These are phyloP conservation scores for Rhynchospora breviuscula DNA, from an alignment of 176 grass and related monocot genomes.

Conservation along the genomic window DNA sequence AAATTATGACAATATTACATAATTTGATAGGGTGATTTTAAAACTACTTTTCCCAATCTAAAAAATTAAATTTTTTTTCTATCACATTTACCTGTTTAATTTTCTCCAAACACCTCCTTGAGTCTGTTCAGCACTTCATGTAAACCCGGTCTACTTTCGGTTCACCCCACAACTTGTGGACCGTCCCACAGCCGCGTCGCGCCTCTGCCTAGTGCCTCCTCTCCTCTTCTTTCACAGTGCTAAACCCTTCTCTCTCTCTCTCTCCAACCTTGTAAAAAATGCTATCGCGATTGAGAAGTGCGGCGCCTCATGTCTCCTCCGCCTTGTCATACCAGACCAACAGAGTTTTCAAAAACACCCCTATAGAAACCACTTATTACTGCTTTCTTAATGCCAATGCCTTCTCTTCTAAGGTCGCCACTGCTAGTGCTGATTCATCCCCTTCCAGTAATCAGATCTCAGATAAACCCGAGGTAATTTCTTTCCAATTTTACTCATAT, in stretches of 20 bases:
- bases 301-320: constrained; percentile 32
- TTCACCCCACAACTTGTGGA: constrained; percentile 12
- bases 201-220: not conserved
- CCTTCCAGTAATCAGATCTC: not conserved
- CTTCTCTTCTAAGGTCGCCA: constrained; percentile 42
- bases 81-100: no score
- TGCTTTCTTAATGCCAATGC: constrained; percentile 16
- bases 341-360: constrained; percentile 22
- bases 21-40: no score
- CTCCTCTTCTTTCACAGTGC: not conserved
- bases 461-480: constrained; percentile 42
- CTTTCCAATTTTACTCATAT: not conserved
- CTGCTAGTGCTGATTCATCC: constrained; percentile 19
- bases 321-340: constrained; percentile 6
- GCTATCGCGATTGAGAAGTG: constrained; percentile 46
- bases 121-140: no score
- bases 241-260: not conserved
- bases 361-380: constrained; percentile 19
- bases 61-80: no score
- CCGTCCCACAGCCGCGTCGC: constrained; percentile 18
- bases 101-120: no score
- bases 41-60: no score
- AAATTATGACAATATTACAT: no score
- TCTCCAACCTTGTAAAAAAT: not conserved
- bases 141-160: not conserved